phyloP scores from a whole-genome alignment of 208 protist genomes.

The Jaenimonas drosophilae region DNA sequence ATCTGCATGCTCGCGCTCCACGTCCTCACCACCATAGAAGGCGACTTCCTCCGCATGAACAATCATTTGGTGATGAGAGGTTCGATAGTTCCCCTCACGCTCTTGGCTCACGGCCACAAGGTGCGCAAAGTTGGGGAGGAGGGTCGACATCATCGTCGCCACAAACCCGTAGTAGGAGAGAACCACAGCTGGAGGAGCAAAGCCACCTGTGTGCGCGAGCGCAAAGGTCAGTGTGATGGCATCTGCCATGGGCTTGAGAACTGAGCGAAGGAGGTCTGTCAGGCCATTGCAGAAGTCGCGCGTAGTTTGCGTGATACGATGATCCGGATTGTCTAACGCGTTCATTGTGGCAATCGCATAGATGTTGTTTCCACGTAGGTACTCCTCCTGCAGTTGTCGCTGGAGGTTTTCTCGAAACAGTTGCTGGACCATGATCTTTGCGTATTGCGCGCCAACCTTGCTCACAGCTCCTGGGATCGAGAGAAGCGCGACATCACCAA shows the following conservation, averaged over 20 bases:
- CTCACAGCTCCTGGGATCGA: constrained; percentile 58
- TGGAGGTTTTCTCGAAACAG: constrained; percentile 60
- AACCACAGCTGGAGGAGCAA: constrained; percentile 36
- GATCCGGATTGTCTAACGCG: constrained; percentile 63
- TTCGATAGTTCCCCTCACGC: constrained; percentile 72
- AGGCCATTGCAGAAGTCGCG: constrained; percentile 70
- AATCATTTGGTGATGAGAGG: constrained; percentile 69
- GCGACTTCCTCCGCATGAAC: constrained; percentile 86
- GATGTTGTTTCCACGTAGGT: constrained; percentile 41
- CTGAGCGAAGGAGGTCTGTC: constrained; percentile 45
- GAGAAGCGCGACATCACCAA: constrained; percentile 54
- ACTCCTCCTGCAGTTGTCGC: constrained; percentile 44
- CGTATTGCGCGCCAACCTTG: constrained; percentile 52
- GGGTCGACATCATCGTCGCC: constrained; percentile 29
- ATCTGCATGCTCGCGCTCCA: constrained; percentile 71
- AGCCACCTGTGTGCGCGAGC: constrained; percentile 41
- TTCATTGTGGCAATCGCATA: constrained; percentile 44
- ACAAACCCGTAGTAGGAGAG: constrained; percentile 71
- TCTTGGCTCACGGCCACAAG: constrained; percentile 56
- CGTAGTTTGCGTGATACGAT: constrained; percentile 66
- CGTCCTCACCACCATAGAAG: constrained; percentile 81
- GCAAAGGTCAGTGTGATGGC: constrained; percentile 59
- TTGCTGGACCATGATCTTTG: constrained; percentile 52
- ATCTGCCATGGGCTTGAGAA: constrained; percentile 76
- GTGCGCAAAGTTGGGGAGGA: constrained; percentile 63